These are phyloP conservation scores for Boletus reticulatus DNA, from an alignment of 768 basidiomycete species.

Conservation along the genomic window DNA sequence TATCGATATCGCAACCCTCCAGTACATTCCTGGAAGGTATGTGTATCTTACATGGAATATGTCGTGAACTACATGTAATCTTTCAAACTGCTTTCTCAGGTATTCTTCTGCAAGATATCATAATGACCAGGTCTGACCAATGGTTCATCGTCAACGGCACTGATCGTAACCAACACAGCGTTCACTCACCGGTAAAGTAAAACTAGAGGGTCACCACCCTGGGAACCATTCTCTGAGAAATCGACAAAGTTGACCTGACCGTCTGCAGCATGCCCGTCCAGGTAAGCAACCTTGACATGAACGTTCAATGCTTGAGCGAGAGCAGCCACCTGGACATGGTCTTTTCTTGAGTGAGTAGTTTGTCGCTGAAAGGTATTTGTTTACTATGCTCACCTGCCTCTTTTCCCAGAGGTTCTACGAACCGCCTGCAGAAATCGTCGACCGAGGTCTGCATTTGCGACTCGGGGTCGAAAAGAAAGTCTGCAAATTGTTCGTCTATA, in stretches of 20 bases:
- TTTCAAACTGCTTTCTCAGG: slow-evolving; percentile 2
- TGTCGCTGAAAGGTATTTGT: background rate
- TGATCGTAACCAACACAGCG: background rate
- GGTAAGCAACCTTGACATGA: slow-evolving; percentile 73
- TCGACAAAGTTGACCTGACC: slow-evolving; percentile 66
- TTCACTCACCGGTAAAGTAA: slow-evolving; percentile 70
- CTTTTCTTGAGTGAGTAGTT: slow-evolving; percentile 34
- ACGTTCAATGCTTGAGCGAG: slow-evolving; percentile 64
- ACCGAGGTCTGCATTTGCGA: slow-evolving; percentile 54
- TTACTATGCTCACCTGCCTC: slow-evolving; percentile 57
- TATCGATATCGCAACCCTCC: too few species aligned
- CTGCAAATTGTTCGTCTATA: slow-evolving; percentile 50
- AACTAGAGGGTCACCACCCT: slow-evolving; percentile 49
- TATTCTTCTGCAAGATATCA: slow-evolving; percentile 51
- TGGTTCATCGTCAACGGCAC: background rate
- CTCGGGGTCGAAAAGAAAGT: slow-evolving; percentile 79
- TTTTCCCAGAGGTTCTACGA: slow-evolving; percentile 75
- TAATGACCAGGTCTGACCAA: slow-evolving; percentile 78
- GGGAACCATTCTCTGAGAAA: slow-evolving; percentile 50
- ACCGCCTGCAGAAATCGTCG: slow-evolving; percentile 67
- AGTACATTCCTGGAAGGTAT: slow-evolving; percentile 4
- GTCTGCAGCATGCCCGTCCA: slow-evolving; percentile 58
- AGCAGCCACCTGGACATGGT: slow-evolving; percentile 82
- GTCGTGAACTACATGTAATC: background rate
- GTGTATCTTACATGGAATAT: slow-evolving; percentile 11